A percentile compares a stretch with the other conserved stretches of the same genome.
Conservation (phyloP, 352 stramenopile species). For the Pythium scleroteichum region DNA sequence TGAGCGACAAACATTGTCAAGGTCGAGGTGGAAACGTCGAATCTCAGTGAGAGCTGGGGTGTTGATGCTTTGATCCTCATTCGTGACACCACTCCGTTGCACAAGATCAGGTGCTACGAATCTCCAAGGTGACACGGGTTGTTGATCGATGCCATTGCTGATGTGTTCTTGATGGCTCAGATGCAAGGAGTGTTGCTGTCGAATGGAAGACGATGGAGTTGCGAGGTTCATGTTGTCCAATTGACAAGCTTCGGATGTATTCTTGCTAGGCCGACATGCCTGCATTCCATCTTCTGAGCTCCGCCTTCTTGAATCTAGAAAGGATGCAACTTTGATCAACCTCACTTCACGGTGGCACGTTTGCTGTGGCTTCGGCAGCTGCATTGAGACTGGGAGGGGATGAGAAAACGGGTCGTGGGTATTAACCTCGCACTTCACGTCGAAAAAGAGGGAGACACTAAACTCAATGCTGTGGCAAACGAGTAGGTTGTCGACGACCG, state of each 20-base stretch:
- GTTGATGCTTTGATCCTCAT: constrained; percentile 8
- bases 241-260: constrained; percentile 1
- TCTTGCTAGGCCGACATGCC: not conserved
- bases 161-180: constrained; percentile 39
- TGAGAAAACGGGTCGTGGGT: constrained; percentile 71
- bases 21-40: constrained; percentile 71
- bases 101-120: constrained; percentile 71
- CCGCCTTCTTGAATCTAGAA: not conserved
- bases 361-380: constrained; percentile 29
- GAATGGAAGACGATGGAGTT: not conserved
- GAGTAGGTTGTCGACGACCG: constrained; percentile 82
- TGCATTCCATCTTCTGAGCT: not conserved
- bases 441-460: constrained; percentile 79
- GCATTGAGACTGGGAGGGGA: constrained; percentile 61
- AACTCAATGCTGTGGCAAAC: constrained; percentile 83
- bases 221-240: not conserved
- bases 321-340: constrained; percentile 7
- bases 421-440: constrained; percentile 61
- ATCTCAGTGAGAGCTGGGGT: constrained; percentile 40
- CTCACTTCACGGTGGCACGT: too few species aligned
- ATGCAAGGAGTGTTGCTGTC: constrained; percentile 23
- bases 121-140: constrained; percentile 54
- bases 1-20: constrained; percentile 54
- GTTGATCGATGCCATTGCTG: constrained; percentile 13
- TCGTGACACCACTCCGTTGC: constrained; percentile 43